Conservation (phyloP, 75 land plant genomes). For the Isoetes taiwanensis region DNA sequence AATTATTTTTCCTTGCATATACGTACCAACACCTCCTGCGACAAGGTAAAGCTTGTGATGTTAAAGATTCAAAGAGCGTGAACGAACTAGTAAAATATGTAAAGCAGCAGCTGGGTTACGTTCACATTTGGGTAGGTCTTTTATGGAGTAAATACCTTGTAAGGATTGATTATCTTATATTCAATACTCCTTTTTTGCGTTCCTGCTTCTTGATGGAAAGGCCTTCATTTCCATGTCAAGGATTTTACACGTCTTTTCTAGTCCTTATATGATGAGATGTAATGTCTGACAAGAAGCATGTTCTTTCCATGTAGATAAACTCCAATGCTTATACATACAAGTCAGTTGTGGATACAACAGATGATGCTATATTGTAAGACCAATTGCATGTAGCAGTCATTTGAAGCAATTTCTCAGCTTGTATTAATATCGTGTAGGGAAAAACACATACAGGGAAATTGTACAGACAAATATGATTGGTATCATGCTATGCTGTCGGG, state of each 20-base stretch:
- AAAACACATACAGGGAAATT: conserved; percentile 76
- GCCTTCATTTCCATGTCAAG: no score
- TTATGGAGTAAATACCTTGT: no score
- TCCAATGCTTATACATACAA: conserved; percentile 95
- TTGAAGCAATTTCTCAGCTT: no score
- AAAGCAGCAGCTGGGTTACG: conserved; percentile 38
- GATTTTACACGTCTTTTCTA: no score
- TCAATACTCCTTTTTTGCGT: not conserved
- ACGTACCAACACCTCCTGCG: not conserved
- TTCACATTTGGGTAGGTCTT: conserved; percentile 86
- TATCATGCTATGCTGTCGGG: conserved; percentile 94
- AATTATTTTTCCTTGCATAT: conserved; percentile 4
- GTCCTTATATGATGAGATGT: not conserved
- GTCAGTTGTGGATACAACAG: conserved; percentile 72
- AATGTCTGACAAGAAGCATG: no score
- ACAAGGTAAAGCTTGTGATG: conserved; percentile 91
- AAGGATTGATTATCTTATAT: not conserved
- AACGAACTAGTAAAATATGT: conserved; percentile 52
- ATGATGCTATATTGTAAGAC: conserved; percentile 87
- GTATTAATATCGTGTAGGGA: no score
- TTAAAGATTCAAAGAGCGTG: conserved; percentile 62
- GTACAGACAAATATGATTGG: conserved; percentile 93
- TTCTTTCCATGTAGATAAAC: conserved; percentile 51
- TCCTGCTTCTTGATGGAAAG: not conserved
- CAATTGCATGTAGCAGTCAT: no score